Conservation (phyloP, 1,284 basidiomycete species). For the Tausonia pullulans region DNA sequence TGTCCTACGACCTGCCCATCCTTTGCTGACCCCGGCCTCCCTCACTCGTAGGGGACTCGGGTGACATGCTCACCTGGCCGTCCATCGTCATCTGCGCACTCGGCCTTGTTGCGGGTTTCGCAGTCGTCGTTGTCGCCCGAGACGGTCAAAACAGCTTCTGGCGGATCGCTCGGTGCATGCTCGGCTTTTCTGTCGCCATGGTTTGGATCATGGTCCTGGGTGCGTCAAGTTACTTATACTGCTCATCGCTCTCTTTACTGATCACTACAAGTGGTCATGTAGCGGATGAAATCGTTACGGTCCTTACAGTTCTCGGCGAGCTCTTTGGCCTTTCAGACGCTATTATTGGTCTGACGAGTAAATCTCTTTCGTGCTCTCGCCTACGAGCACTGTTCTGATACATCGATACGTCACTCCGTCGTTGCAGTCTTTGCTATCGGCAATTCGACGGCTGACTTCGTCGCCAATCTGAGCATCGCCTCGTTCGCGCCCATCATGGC, state of each 20-base stretch:
- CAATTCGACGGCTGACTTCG: constrained; percentile 89
- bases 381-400: background rate
- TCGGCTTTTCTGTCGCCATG: constrained; percentile 78
- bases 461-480: constrained; percentile 56
- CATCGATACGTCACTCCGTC: background rate
- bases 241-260: background rate
- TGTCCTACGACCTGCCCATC: background rate
- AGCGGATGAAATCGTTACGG: constrained; percentile 81
- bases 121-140: constrained; percentile 53
- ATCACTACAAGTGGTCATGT: constrained; percentile 27
- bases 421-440: constrained; percentile 75
- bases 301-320: constrained; percentile 53
- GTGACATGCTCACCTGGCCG: constrained; percentile 30
- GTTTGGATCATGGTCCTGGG: constrained; percentile 44
- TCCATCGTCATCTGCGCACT: constrained; percentile 45
- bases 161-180: constrained; percentile 63
- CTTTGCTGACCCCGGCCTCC: too few relatives aligned
- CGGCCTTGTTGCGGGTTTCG: constrained; percentile 45
- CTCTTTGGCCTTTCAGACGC: constrained; percentile 94
- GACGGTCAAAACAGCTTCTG: constrained; percentile 50
- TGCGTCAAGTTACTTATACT: background rate
- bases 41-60: too few relatives aligned
- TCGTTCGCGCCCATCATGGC: constrained; percentile 78
- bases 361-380: constrained; percentile 7
- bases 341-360: constrained; percentile 79